phyloP scores from a whole-genome alignment of 2,329 filamentous ascomycete species.

The Phialocephala sp. region DNA sequence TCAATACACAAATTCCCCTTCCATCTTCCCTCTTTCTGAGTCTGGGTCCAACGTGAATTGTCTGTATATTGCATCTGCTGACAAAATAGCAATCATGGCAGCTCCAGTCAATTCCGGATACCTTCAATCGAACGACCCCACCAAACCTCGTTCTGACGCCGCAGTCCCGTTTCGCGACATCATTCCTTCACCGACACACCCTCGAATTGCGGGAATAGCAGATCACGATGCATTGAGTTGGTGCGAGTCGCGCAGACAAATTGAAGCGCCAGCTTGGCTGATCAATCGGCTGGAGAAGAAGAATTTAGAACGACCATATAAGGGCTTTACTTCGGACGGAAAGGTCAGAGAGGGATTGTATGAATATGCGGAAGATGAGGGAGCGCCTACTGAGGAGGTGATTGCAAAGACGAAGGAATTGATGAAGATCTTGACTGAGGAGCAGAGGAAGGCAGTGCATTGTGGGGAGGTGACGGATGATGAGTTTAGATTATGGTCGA shows the following conservation, averaged over 20 bases:
- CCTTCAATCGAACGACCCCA: conserved; percentile 36
- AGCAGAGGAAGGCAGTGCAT: conserved; percentile 34
- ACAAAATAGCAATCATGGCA: conserved; percentile 31
- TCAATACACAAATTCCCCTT: conserved; percentile 20
- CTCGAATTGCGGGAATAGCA: conserved; percentile 39
- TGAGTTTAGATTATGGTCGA: conserved; percentile 41
- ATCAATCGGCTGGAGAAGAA: conserved; percentile 41
- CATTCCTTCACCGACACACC: conserved; percentile 34
- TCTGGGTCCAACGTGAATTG: not conserved
- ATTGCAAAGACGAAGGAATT: conserved; percentile 29
- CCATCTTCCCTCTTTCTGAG: not conserved
- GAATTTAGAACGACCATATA: conserved; percentile 41
- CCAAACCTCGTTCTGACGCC: conserved; percentile 38
- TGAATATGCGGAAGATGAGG: conserved; percentile 39
- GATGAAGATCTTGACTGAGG: conserved; percentile 30
- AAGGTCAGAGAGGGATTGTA: conserved; percentile 37
- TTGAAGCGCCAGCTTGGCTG: conserved; percentile 41
- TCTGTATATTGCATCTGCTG: conserved; percentile 13
- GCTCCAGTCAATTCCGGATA: conserved; percentile 37
- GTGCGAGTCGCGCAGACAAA: conserved; percentile 40
- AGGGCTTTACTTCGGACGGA: conserved; percentile 41
- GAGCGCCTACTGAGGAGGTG: conserved; percentile 38
- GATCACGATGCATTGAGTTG: conserved; percentile 38
- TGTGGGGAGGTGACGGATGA: conserved; percentile 38
- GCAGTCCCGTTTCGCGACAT: conserved; percentile 40